Conservation (phyloP, 345 rosid genomes). For the Heritiera fomes region DNA sequence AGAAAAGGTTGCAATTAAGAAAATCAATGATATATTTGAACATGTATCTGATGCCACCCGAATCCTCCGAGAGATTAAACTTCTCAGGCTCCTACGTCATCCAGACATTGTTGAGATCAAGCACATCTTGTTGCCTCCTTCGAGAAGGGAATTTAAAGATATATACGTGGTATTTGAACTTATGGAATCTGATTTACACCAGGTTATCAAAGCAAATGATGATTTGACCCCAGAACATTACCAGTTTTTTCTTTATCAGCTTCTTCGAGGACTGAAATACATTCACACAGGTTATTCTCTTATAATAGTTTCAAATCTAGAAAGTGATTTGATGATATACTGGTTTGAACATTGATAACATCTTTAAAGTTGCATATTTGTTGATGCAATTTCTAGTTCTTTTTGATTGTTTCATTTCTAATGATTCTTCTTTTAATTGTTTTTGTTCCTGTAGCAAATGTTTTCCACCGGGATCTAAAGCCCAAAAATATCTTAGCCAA, state of each 20-base stretch:
- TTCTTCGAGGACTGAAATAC: constrained; percentile 72
- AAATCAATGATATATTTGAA: constrained; percentile 47
- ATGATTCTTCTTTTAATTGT: not conserved
- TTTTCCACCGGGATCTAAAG: constrained; percentile 89
- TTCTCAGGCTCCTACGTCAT: constrained; percentile 46
- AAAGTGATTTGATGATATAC: not conserved
- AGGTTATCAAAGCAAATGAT: constrained; percentile 53
- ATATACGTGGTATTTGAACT: constrained; percentile 52
- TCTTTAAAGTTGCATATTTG: not conserved
- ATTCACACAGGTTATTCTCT: constrained; percentile 79
- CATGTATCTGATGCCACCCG: constrained; percentile 52
- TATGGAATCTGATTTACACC: constrained; percentile 55
- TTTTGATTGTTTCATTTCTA: constrained; percentile 1
- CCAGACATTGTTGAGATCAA: constrained; percentile 53
- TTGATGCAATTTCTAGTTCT: constrained; percentile 7
- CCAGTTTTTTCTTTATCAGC: constrained; percentile 50
- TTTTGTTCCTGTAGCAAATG: constrained; percentile 60
- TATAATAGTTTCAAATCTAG: not conserved
- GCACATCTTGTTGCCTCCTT: constrained; percentile 48
- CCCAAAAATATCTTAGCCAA: constrained; percentile 94
- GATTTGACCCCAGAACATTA: constrained; percentile 51
- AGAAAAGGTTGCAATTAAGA: constrained; percentile 49
- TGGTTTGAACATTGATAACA: not conserved
- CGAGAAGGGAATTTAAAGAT: constrained; percentile 49
- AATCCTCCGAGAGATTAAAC: constrained; percentile 47